Conservation (phyloP, 1,284 basidiomycete species). For the Boletus smithii region DNA sequence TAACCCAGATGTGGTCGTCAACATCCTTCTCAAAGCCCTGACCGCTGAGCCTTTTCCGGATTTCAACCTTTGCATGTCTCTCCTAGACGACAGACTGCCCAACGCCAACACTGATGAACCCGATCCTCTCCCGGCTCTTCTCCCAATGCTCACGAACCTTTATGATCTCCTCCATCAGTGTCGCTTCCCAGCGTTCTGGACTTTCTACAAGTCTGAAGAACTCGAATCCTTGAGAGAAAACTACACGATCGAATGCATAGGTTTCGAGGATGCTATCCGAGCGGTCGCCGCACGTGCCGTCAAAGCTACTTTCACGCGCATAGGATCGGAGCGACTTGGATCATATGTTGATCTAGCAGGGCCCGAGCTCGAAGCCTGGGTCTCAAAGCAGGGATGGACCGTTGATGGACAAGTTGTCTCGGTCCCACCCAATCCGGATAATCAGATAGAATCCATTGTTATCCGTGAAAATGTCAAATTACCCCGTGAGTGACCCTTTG, state of each 20-base stretch:
- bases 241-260: conserved; percentile 77
- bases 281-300: conserved; percentile 76
- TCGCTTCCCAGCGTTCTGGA: conserved; percentile 90
- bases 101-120: conserved; percentile 70
- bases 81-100: conserved; percentile 73
- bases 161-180: conserved; percentile 81
- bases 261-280: conserved; percentile 79
- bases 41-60: conserved; percentile 82
- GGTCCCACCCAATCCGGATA: conserved; percentile 88
- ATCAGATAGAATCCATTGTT: conserved; percentile 91
- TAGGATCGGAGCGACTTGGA: conserved; percentile 64
- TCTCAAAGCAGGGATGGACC: conserved; percentile 74
- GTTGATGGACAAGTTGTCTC: conserved; percentile 63
- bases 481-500: conserved; percentile 61
- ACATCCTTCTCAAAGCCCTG: conserved; percentile 92
- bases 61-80: conserved; percentile 89
- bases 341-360: conserved; percentile 74
- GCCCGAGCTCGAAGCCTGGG: conserved; percentile 60
- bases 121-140: conserved; percentile 70
- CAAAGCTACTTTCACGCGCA: conserved; percentile 75
- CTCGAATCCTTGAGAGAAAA: conserved; percentile 76
- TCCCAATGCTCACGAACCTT: conserved; percentile 73
- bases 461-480: conserved; percentile 89
- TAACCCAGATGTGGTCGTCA: conserved; percentile 89
- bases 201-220: conserved; percentile 62